Conservation (phyloP, 2,329 filamentous ascomycete genomes). For the Raffaelea albimanens region DNA sequence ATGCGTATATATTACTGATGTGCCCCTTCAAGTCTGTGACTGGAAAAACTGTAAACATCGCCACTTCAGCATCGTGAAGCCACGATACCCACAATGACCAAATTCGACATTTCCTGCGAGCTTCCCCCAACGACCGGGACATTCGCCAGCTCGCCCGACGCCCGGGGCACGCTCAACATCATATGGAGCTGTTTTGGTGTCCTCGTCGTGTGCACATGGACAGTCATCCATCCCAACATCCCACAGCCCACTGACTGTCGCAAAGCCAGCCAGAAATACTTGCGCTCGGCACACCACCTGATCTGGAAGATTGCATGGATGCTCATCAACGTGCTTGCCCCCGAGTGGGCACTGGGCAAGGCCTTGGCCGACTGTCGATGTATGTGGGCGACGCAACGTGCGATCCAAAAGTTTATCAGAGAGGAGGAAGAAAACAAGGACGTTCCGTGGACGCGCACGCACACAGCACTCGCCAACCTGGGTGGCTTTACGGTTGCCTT, state of each 20-base stretch:
- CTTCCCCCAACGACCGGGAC: not conserved
- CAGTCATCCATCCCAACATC: slow-evolving; percentile 13
- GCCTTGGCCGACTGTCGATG: slow-evolving; percentile 5
- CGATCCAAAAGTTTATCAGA: not conserved
- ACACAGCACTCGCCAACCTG: slow-evolving; percentile 12
- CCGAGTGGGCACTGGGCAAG: slow-evolving; percentile 10
- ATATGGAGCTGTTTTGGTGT: slow-evolving; percentile 14
- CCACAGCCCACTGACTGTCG: slow-evolving; percentile 31
- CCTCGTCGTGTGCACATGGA: slow-evolving; percentile 14
- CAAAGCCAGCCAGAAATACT: not conserved
- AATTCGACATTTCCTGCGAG: not conserved
- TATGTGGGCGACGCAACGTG: not conserved
- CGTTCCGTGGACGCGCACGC: slow-evolving; percentile 9
- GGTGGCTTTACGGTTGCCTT: slow-evolving; percentile 6
- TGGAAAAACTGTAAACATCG: no score
- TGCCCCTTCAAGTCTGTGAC: no score
- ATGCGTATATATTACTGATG: no score
- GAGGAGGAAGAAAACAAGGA: slow-evolving; percentile 1
- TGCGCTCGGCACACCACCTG: not conserved
- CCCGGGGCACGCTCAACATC: slow-evolving; percentile 14
- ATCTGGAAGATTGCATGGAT: slow-evolving; percentile 10
- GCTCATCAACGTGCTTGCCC: slow-evolving; percentile 9
- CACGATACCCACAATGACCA: slow-evolving; percentile 1
- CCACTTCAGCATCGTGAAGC: no score
- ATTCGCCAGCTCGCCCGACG: slow-evolving; percentile 9